phyloP scores from a whole-genome alignment of 2,329 filamentous ascomycete species.

The Ophiostoma sp. region DNA sequence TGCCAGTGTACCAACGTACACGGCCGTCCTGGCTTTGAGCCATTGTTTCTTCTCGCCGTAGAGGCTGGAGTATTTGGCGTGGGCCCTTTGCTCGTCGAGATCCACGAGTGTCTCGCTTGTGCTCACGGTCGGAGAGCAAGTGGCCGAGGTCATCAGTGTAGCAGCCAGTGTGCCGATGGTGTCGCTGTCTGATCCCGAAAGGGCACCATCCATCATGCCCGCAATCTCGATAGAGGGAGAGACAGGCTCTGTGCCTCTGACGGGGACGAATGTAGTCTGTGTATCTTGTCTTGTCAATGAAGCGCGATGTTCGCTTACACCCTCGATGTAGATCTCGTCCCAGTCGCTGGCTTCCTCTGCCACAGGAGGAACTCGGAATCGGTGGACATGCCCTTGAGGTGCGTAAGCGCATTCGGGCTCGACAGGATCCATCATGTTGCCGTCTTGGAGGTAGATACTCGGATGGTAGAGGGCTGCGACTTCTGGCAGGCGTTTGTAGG shows the following conservation, averaged over 20 bases:
- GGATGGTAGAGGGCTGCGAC: not conserved
- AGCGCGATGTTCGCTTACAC: not conserved
- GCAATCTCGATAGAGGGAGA: not conserved
- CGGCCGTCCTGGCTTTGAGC: not conserved
- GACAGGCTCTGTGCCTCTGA: not conserved
- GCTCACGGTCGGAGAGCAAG: not conserved
- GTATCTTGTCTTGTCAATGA: not conserved
- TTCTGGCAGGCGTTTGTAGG: not conserved
- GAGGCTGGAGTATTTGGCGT: not conserved
- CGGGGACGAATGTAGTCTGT: not conserved
- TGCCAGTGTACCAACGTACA: not conserved
- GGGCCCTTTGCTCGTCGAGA: not conserved
- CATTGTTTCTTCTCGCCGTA: conserved; percentile 9
- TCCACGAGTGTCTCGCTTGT: not conserved
- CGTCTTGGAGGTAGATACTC: not conserved
- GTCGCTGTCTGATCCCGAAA: not conserved
- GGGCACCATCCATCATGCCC: not conserved
- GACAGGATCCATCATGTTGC: not conserved
- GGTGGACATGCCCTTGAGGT: not conserved
- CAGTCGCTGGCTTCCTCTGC: conserved; percentile 5
- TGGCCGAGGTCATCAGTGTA: not conserved
- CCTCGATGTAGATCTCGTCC: conserved; percentile 20
- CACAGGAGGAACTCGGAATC: not conserved
- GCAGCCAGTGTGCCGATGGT: not conserved
- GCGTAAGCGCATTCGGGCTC: not conserved